Evolutionary conservation across 495 filamentous ascomycete genomes (phyloP), one percentile per base, ranked within the genome.

Genomic region (Aspergillus nidulans): DNA sequence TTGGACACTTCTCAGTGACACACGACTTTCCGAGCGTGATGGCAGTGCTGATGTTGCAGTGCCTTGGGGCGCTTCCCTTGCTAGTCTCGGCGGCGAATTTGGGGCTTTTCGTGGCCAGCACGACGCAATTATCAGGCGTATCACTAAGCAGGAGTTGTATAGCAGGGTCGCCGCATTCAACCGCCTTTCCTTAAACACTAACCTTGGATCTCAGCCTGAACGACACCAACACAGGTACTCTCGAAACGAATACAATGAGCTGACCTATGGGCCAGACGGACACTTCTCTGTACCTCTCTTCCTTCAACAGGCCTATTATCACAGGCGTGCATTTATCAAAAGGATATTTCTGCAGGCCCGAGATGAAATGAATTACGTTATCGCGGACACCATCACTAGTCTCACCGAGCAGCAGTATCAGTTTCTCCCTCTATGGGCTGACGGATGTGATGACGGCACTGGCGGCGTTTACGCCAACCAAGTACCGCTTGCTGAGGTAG

Each of bases 361-460:
- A 12, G 36, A 34, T 19, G 57, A 49, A 0, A 56, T 67, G 12
- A 26, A 28, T 0, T 58, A 62, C 28, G 49, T 58, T 0, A 18
- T 76, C 0, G 71, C 67, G 12, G 74, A 77, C 28, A 77, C 70
- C 7, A 61, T 85, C 0, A 69, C 72, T 18, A 77, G 74, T 38
- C 66, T 85, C 1, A 57, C 61, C 1, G 75, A 81, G 0, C 65
- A 75, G 6, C 79, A 85, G 53, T 78, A 65, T 54, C 73, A 70
- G 20, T 83, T 70, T 42, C 65, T 83, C 3, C 80, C 81, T 0
- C 57, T 83, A 9, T 84, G 77, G 76, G 79, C 80, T 0, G 82
- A 76, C 4, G 82, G 81, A 2, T 63, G 74, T 46, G 78, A 83
- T 42, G 81, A 83, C 56, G 80, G 67, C 2, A 72, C 69, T 1